These are phyloP conservation scores for Barnettozyma sp. DNA, from an alignment of 805 yeast species.

Conservation along the genomic window DNA sequence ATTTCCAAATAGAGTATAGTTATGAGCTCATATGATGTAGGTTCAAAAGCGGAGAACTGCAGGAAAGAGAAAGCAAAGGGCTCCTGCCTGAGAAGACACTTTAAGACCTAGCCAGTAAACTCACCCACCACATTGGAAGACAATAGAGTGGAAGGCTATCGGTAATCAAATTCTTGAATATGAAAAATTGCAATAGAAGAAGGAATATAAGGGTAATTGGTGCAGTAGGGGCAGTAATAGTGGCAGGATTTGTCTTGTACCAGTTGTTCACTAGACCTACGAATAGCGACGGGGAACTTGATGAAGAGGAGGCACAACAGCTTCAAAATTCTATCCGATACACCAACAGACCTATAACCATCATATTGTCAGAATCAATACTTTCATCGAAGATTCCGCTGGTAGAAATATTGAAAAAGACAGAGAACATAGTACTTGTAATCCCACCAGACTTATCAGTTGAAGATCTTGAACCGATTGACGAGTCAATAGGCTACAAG, in stretches of 20 bases:
- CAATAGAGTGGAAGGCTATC: neutral
- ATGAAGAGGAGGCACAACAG: conserved; percentile 4
- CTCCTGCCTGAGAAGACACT: too few species aligned
- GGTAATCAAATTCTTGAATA: neutral
- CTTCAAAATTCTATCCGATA: conserved; percentile 12
- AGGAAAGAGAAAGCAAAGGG: too few species aligned
- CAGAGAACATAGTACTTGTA: conserved; percentile 29
- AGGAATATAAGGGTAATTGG: conserved; percentile 9
- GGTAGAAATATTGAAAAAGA: conserved; percentile 20
- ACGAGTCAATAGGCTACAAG: conserved; percentile 30
- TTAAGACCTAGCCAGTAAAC: neutral
- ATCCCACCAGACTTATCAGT: conserved; percentile 27
- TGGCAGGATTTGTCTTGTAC: conserved; percentile 11
- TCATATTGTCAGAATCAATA: conserved; percentile 23
- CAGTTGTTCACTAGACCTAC: too few species aligned
- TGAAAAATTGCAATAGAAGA: conserved; percentile 1
- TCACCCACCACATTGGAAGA: too few species aligned
- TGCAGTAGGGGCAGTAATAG: conserved; percentile 10
- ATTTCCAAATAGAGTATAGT: conserved; percentile 1
- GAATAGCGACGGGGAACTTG: conserved; percentile 3
- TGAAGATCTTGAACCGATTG: conserved; percentile 21
- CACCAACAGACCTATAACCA: conserved; percentile 21
- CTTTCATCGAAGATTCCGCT: conserved; percentile 22
- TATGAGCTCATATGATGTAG: conserved; percentile 1
- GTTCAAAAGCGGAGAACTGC: neutral